Base-by-base conservation (phyloP, 441 rosid species). In the Raphanus hybrid region DNA sequence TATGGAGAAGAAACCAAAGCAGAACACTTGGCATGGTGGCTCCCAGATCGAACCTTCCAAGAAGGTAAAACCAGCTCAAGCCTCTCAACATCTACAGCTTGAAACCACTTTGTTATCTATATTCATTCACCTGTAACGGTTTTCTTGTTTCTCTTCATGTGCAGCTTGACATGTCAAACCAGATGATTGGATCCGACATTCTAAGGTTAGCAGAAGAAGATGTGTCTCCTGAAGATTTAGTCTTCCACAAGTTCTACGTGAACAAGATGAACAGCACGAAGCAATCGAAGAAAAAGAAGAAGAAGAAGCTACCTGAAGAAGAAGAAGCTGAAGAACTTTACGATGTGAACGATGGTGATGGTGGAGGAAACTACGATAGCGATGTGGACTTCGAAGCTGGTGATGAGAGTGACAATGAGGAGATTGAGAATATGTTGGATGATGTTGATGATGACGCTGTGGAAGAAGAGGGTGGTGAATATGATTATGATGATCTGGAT, bases 1-100 rank as follows among this genome's bases (percentile, higher is more conserved):
- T 74, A 96, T 93, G 99, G 99, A 93, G 85, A 96, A 96, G 88
- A 96, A 96, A 81, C 87, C 98, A 0, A 96, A 92, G 86, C 84
- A 87, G 81, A 86, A 77, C 79, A 68, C 85, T 35, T 96, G 99
- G 99, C 98, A 96, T 73, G 98, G 99, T 81, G 96, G 94, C 64
- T 96, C 99, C 54, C 96, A 92, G 83, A 96, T 96, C 27, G 97
- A 93, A 87, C 97, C 98, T 52, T 88, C 96, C 81, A 93, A 91
- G 82, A 90, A 93, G 97, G 99, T 92, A 55, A 59, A 55, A 8
- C 16, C 66, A 14, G 48, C 58, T 75, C 29, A 62, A 52, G 45
- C 67, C 58, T 67, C 52, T 67, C 52, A 69, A 43, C 43, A 70
- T 37, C 12, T 29, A 12, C n/a, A 65, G 8, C n/a, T 67, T n/a